Conservation (phyloP, 345 rosid genomes). For the Lagerstroemia speciosa region DNA sequence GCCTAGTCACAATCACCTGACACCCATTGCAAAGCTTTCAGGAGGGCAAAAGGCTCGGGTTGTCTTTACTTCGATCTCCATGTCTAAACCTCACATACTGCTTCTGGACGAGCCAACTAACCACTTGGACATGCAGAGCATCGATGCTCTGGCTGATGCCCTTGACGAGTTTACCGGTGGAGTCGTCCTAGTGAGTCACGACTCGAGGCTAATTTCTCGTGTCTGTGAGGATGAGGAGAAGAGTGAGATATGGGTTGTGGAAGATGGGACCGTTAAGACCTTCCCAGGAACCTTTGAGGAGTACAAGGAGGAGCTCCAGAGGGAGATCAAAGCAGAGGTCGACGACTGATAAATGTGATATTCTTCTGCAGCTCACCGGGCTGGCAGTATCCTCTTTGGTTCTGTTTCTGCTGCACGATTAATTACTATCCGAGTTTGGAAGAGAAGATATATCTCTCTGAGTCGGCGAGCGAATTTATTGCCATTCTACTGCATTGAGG, state of each 20-base stretch:
- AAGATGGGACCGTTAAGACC: constrained; percentile 55
- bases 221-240: constrained; percentile 84
- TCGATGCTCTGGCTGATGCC: constrained; percentile 88
- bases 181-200: constrained; percentile 88
- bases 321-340: constrained; percentile 68
- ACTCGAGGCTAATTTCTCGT: constrained; percentile 77
- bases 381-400: not conserved
- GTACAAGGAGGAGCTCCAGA: constrained; percentile 75
- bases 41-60: constrained; percentile 94
- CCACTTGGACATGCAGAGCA: constrained; percentile 95
- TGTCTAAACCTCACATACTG: constrained; percentile 87
- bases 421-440: not conserved
- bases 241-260: constrained; percentile 90
- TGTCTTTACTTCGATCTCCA: constrained; percentile 85
- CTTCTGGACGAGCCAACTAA: constrained; percentile 91
- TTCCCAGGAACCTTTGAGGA: constrained; percentile 70
- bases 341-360: constrained; percentile 20
- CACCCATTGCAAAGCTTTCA: constrained; percentile 78
- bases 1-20: constrained; percentile 78
- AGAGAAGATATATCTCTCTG: not conserved
- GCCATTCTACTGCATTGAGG: not conserved
- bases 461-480: not conserved
- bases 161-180: constrained; percentile 88
- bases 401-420: not conserved
- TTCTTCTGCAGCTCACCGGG: not conserved